Base-by-base conservation (phyloP, 2,329 filamentous ascomycete species). In the Sordariomycetes sp. region DNA sequence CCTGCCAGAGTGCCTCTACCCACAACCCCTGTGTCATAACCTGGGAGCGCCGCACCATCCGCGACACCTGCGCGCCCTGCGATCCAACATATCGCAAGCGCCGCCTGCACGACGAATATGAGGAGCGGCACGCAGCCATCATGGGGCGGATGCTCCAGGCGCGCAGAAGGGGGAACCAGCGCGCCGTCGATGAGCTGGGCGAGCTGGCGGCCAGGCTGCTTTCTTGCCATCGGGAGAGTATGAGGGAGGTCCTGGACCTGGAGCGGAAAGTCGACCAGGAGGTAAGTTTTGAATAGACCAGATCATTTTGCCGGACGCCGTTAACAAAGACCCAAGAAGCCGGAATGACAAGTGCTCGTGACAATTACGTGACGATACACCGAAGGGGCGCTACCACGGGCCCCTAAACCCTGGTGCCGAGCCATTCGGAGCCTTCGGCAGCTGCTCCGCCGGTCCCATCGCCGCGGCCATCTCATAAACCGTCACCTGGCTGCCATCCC, bases 31-130 rank as follows among this genome's bases (percentile, higher is more conserved):
- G 28, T 32, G 6, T 60, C 32, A 24, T 57, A 22, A 37, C 55
- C 22, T 57, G 55, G 55, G 55, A 61, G 35, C 59, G 58, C 25
- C 60, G 59, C 14, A 66, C 65, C 58, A 56, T 74, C 51, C 59
- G 67, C 50, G 71, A 72, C 61, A 71, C 68, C n/a, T 75, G 72
- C 62, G 67, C 70, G 8, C 55, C 61, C 6, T 75, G 72, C 60
- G 70, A 74, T 55, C 66, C 68, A 1, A 64, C 65, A 24, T 63
- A 60, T 43, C 66, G 46, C n/a, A 50, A 8, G 46, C 46, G n/a
- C n/a, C 18, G 22, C n/a, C 46, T 65, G 48, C 61, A 63, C 52
- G 61, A 62, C 40, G 53, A 66, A 24, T 65, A 70, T 53, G 67
- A 70, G 51, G 59, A 55, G n/a, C 60, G 65, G 3, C 67, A 67